Percentiles rank a stretch among this genome's conserved stretches.
Evolutionary conservation across 2,329 filamentous ascomycete genomes (phyloP).

Genomic region (Alternaria consortialis): DNA sequence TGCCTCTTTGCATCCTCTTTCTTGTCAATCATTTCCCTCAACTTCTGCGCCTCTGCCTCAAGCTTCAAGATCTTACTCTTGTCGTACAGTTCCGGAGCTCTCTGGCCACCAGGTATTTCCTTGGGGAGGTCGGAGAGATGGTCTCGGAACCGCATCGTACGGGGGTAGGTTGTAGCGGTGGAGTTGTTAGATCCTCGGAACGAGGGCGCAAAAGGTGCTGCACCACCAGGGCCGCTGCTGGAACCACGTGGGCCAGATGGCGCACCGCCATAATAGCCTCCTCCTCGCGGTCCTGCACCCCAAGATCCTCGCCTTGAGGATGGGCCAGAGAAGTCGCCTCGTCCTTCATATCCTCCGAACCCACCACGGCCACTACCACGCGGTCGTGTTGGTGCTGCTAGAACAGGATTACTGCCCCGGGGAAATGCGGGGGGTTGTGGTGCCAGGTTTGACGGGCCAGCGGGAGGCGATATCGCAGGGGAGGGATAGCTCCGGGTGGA

Average conservation of each 20-base stretch:
- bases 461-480: conserved; percentile 52
- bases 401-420: conserved; percentile 47
- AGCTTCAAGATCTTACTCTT: conserved; percentile 55
- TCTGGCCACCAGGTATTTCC: conserved; percentile 56
- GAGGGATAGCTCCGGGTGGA: conserved; percentile 48
- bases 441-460: conserved; percentile 46
- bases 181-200: conserved; percentile 55
- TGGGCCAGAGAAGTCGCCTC: conserved; percentile 45
- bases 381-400: conserved; percentile 53
- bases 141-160: conserved; percentile 57
- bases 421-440: conserved; percentile 48
- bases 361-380: conserved; percentile 53
- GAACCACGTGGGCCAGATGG: conserved; percentile 49
- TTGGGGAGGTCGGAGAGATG: conserved; percentile 56
- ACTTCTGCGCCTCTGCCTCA: conserved; percentile 57
- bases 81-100: conserved; percentile 55
- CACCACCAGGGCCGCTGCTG: conserved; percentile 35
- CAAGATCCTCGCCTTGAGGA: conserved; percentile 49
- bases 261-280: conserved; percentile 38
- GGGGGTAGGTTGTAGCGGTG: conserved; percentile 57
- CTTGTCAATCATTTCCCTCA: conserved; percentile 57
- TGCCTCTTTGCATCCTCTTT: conserved; percentile 57
- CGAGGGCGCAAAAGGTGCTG: conserved; percentile 44
- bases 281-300: conserved; percentile 44
- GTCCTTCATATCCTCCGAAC: conserved; percentile 50